Evolutionary conservation across 1,284 basidiomycete genomes (phyloP).

Genomic region (Moesziomyces sp.): DNA sequence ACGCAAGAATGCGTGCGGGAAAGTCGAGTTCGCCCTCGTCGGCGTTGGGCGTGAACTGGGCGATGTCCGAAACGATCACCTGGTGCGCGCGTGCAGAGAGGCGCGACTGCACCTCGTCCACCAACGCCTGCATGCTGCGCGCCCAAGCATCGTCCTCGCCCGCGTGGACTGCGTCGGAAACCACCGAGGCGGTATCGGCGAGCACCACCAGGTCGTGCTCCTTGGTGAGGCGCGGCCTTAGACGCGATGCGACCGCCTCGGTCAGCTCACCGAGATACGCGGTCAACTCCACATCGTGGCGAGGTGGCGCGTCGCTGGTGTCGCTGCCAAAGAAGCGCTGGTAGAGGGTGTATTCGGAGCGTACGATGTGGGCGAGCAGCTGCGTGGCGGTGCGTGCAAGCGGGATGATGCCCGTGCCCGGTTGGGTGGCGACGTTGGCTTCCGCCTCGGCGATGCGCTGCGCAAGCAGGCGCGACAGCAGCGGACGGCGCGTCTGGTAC

Average conservation of each 20-base stretch:
- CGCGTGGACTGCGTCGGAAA: conserved; percentile 8
- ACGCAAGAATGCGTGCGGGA: conserved; percentile 22
- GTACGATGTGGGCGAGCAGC: conserved; percentile 15
- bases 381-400: conserved; percentile 6
- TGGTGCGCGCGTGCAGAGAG: conserved; percentile 31
- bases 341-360: conserved; percentile 23
- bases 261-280: conserved; percentile 24
- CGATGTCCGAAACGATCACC: conserved; percentile 27
- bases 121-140: conserved; percentile 18
- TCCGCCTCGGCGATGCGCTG: conserved; percentile 41
- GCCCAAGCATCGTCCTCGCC: background rate
- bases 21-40: conserved; percentile 39
- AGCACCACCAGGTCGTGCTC: conserved; percentile 27
- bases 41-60: conserved; percentile 26
- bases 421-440: background rate
- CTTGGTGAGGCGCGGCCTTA: conserved; percentile 26
- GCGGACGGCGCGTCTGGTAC: conserved; percentile 40
- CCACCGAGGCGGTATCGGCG: conserved; percentile 6
- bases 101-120: conserved; percentile 32
- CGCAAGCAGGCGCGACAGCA: conserved; percentile 33
- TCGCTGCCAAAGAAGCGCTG: conserved; percentile 24
- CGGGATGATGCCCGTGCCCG: conserved; percentile 4
- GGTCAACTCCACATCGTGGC: conserved; percentile 10
- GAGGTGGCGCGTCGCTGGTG: no score
- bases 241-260: conserved; percentile 17